Conservation (phyloP, 2,329 filamentous ascomycete species). For the Penicillium sp. region DNA sequence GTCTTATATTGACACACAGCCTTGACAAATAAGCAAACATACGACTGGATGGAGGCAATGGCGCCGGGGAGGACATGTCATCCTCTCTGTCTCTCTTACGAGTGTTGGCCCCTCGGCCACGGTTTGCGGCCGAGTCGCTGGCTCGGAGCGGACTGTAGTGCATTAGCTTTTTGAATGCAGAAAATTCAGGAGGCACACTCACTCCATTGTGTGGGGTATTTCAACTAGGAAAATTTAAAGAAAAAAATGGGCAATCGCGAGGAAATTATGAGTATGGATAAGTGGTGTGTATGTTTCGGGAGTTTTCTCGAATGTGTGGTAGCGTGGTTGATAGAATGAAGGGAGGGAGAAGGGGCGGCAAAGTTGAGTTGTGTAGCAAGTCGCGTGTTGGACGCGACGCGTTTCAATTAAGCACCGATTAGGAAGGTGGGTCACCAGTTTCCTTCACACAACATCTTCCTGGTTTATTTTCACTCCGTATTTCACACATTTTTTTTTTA, state of each 20-base stretch:
- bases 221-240: slow-evolving; percentile 3
- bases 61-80: slow-evolving; percentile 59
- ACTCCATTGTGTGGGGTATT: slow-evolving; percentile 33
- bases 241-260: neutral
- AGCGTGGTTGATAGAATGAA: slow-evolving; percentile 18
- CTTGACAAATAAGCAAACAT: slow-evolving; percentile 38
- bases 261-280: neutral
- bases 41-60: slow-evolving; percentile 62
- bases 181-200: slow-evolving; percentile 14
- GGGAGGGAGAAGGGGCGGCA: slow-evolving; percentile 16
- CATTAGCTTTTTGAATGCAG: slow-evolving; percentile 14
- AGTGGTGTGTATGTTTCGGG: neutral
- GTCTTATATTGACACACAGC: slow-evolving; percentile 3
- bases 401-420: slow-evolving; percentile 38
- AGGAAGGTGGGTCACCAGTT: slow-evolving; percentile 17
- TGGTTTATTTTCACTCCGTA: neutral
- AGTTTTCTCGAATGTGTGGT: neutral
- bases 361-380: slow-evolving; percentile 8
- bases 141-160: slow-evolving; percentile 63
- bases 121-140: slow-evolving; percentile 80
- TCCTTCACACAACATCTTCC: neutral
- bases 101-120: slow-evolving; percentile 59
- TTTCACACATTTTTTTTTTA: no score
- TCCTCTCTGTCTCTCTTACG: slow-evolving; percentile 66
- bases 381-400: slow-evolving; percentile 24